A percentile compares a stretch with the other conserved stretches of the same genome.
phyloP scores from a whole-genome alignment of 2,329 filamentous ascomycete genomes.

The Beauveria bassiana region DNA sequence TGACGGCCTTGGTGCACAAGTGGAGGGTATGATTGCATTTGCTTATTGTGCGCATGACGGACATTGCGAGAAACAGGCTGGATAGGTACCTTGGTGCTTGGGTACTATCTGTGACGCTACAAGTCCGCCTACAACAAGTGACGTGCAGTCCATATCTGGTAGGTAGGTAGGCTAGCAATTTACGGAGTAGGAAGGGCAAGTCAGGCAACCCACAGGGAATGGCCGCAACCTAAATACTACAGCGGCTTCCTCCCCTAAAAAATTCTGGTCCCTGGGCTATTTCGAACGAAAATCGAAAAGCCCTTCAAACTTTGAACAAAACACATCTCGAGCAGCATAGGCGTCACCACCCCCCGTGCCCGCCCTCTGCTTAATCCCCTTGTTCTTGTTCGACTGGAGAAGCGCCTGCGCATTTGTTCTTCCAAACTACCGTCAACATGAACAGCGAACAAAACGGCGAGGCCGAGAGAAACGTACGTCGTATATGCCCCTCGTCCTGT shows the following conservation, averaged over 20 bases:
- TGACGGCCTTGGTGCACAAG: background rate
- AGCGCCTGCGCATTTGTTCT: background rate
- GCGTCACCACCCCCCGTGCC: constrained; percentile 7
- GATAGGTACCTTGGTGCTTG: background rate
- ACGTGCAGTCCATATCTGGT: no score
- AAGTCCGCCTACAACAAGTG: no score
- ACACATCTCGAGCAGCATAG: constrained; percentile 8
- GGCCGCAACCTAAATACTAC: background rate
- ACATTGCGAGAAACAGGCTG: background rate
- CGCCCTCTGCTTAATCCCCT: constrained; percentile 6
- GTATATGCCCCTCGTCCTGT: background rate
- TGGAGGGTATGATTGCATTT: background rate
- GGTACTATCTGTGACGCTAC: no score
- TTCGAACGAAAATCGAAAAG: background rate
- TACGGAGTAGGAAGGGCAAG: background rate
- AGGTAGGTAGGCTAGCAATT: no score
- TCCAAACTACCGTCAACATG: constrained; percentile 9
- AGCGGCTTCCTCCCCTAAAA: constrained; percentile 5
- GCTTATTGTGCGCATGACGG: background rate
- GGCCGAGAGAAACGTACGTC: constrained; percentile 14
- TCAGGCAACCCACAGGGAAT: background rate
- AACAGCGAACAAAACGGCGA: constrained; percentile 12
- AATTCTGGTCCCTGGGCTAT: background rate
- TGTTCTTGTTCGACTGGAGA: constrained; percentile 1
- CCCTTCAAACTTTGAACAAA: constrained; percentile 6